A percentile compares a stretch with the other conserved stretches of the same genome.
phyloP scores from a whole-genome alignment of 2,329 filamentous ascomycete genomes.

The Claviceps fusiformis region DNA sequence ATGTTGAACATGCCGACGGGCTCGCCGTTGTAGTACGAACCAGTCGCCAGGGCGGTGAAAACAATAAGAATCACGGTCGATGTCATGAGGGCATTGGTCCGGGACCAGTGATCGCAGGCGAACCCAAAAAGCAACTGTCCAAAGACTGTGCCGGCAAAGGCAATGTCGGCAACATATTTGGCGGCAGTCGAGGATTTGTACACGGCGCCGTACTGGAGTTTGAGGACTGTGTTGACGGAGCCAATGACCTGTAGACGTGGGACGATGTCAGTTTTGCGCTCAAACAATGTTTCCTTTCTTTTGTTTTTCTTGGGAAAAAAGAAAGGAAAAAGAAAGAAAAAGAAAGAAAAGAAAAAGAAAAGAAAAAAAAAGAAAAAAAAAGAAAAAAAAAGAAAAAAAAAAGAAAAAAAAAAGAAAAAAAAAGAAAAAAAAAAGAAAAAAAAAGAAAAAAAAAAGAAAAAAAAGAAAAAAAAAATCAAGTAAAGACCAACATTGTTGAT shows the following conservation, averaged over 20 bases:
- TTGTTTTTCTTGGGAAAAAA: no score
- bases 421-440: no score
- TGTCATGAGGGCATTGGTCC: constrained; percentile 66
- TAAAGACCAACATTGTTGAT: constrained; percentile 69
- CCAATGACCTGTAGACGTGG: constrained; percentile 57
- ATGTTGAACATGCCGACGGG: constrained; percentile 58
- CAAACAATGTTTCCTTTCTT: no score
- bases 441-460: no score
- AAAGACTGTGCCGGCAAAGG: constrained; percentile 75
- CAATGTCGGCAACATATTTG: constrained; percentile 66
- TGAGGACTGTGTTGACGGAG: constrained; percentile 67
- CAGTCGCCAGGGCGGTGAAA: constrained; percentile 69
- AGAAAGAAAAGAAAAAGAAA: no score
- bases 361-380: no score
- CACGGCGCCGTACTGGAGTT: constrained; percentile 50
- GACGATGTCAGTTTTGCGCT: neutral
- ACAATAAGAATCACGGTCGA: constrained; percentile 75
- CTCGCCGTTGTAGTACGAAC: constrained; percentile 60
- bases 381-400: no score
- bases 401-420: no score
- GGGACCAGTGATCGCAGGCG: constrained; percentile 70
- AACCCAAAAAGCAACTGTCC: constrained; percentile 74
- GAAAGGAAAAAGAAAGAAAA: no score
- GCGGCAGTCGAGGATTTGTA: constrained; percentile 58
- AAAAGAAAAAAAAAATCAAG: no score